These are phyloP conservation scores for Microdochium paspali DNA, from an alignment of 2,329 filamentous ascomycete species.

Conservation along the genomic window DNA sequence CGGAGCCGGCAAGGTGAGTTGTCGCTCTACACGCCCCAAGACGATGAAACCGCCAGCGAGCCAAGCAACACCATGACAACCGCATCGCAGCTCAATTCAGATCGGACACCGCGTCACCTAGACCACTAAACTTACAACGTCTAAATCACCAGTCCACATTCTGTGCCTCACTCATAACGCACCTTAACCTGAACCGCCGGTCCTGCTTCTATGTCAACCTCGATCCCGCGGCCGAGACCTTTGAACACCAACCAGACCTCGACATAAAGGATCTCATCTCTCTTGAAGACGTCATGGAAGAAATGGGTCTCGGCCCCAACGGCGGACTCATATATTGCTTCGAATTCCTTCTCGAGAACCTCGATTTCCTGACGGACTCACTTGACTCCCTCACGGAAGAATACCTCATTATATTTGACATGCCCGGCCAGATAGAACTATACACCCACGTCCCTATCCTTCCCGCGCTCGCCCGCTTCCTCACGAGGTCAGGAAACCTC, in stretches of 20 bases:
- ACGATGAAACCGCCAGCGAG: too few relatives aligned
- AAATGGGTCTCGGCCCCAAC: slow-evolving; percentile 57
- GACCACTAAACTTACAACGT: background rate
- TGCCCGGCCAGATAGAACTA: slow-evolving; percentile 97
- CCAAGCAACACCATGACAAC: too few relatives aligned
- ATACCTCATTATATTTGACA: slow-evolving; percentile 95
- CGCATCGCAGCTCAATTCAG: too few relatives aligned
- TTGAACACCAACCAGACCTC: slow-evolving; percentile 75
- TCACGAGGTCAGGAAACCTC: slow-evolving; percentile 69
- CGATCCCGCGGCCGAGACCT: slow-evolving; percentile 88
- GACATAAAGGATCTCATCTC: slow-evolving; percentile 88
- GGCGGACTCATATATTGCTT: slow-evolving; percentile 68
- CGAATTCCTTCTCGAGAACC: slow-evolving; percentile 67
- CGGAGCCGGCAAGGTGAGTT: slow-evolving; percentile 75
- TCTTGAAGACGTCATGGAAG: slow-evolving; percentile 77
- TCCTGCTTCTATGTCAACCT: slow-evolving; percentile 98
- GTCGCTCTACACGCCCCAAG: too few relatives aligned
- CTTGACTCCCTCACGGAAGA: slow-evolving; percentile 79
- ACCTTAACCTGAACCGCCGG: slow-evolving; percentile 82
- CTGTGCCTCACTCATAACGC: slow-evolving; percentile 85
- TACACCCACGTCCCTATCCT: slow-evolving; percentile 96
- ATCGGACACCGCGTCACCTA: background rate
- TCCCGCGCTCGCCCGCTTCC: slow-evolving; percentile 71
- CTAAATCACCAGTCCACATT: slow-evolving; percentile 64
- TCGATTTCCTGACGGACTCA: slow-evolving; percentile 60